A percentile compares a stretch with the other conserved stretches of the same genome.
Evolutionary conservation across 768 basidiomycete species (phyloP).

Genomic region (Candolleomyces aberdarensis): DNA sequence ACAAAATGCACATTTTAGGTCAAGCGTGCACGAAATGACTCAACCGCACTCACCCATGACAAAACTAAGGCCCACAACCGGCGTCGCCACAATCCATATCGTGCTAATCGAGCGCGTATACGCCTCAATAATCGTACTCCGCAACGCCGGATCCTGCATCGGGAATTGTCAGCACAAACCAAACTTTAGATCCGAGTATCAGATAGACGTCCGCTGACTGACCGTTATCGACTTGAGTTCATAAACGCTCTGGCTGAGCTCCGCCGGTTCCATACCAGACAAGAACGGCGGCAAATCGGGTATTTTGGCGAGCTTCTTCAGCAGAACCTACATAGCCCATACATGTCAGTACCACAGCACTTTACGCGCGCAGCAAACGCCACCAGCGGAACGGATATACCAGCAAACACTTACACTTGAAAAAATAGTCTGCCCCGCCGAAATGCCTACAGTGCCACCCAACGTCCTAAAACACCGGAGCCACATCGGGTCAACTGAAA

Average conservation of each 20-base stretch:
- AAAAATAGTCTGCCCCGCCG: slow-evolving; percentile 71
- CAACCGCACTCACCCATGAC: slow-evolving; percentile 39
- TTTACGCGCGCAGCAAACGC: background rate
- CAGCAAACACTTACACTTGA: slow-evolving; percentile 42
- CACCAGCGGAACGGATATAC: background rate
- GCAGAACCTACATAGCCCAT: slow-evolving; percentile 25
- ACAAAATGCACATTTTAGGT: background rate
- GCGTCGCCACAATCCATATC: slow-evolving; percentile 67
- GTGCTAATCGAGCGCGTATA: slow-evolving; percentile 59
- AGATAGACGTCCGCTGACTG: slow-evolving; percentile 13
- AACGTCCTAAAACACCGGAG: slow-evolving; percentile 42
- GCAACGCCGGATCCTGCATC: slow-evolving; percentile 46
- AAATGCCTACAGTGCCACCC: slow-evolving; percentile 76
- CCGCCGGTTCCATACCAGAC: slow-evolving; percentile 36
- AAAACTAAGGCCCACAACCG: slow-evolving; percentile 51
- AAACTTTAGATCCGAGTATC: background rate
- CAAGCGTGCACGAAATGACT: background rate
- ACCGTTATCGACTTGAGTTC: slow-evolving; percentile 44
- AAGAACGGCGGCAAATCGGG: slow-evolving; percentile 21
- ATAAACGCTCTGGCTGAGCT: slow-evolving; percentile 44
- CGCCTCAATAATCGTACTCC: slow-evolving; percentile 52
- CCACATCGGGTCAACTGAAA: background rate
- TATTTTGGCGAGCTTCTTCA: slow-evolving; percentile 34
- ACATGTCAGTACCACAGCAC: too few relatives aligned
- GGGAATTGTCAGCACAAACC: background rate